These are phyloP conservation scores for Nitzschia sp. DNA, from an alignment of 108 stramenopile genomes.

Conservation along the genomic window DNA sequence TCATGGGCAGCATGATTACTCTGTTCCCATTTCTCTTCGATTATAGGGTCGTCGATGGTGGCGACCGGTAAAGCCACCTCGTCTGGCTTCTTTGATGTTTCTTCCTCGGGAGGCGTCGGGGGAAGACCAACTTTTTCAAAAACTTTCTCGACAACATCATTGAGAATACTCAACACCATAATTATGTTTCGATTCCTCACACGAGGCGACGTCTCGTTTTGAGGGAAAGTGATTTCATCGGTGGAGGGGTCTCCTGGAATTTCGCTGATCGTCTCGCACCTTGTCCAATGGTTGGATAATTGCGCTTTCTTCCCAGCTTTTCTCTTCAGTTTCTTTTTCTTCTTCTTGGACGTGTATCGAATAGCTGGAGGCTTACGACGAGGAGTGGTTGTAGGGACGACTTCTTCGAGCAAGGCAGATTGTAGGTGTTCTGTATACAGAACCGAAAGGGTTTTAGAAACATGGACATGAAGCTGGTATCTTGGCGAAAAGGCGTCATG, in stretches of 20 bases:
- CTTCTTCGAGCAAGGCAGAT: too few species aligned
- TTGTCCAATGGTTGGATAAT: slow-evolving; percentile 2
- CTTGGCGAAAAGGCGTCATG: not conserved
- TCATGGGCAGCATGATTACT: not conserved
- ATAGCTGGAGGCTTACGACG: too few species aligned
- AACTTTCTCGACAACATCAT: slow-evolving; percentile 49
- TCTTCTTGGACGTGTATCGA: slow-evolving; percentile 20
- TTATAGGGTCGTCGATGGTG: not conserved
- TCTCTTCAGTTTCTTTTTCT: slow-evolving; percentile 33
- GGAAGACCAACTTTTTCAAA: slow-evolving; percentile 56
- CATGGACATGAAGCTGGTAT: not conserved
- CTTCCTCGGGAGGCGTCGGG: slow-evolving; percentile 12
- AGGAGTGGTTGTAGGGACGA: too few species aligned
- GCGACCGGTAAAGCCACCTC: too few species aligned
- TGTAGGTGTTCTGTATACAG: slow-evolving; percentile 8
- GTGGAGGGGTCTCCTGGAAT: not conserved
- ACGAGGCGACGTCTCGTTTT: slow-evolving; percentile 25
- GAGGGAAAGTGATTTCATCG: slow-evolving; percentile 25
- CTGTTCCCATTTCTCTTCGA: not conserved
- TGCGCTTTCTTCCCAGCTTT: slow-evolving; percentile 5
- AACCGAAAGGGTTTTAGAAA: not conserved
- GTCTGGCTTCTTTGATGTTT: not conserved
- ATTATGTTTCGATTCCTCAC: slow-evolving; percentile 54
- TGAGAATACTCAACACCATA: slow-evolving; percentile 44
- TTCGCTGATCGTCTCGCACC: not conserved